A percentile compares a stretch with the other conserved stretches of the same genome.
Conservation (phyloP, 2,329 filamentous ascomycete species). For the Bisporella sp. region DNA sequence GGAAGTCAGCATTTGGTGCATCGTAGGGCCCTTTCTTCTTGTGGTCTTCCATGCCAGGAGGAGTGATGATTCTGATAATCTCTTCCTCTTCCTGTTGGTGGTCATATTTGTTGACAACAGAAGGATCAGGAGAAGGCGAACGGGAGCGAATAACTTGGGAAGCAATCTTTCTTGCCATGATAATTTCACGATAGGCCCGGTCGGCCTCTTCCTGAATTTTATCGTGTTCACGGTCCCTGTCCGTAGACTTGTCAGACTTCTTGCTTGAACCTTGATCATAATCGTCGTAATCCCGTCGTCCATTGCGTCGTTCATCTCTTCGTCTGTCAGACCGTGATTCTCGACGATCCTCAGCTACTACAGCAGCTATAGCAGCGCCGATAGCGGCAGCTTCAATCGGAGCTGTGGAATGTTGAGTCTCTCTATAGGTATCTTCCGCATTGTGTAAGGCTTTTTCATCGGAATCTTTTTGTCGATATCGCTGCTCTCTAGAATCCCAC, state of each 20-base stretch:
- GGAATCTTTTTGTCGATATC: constrained; percentile 9
- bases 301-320: constrained; percentile 31
- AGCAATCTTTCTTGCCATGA: constrained; percentile 45
- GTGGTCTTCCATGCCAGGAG: constrained; percentile 42
- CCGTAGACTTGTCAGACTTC: constrained; percentile 9
- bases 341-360: constrained; percentile 29
- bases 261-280: constrained; percentile 10
- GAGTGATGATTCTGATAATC: constrained; percentile 43
- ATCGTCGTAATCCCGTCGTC: constrained; percentile 16
- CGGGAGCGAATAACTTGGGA: constrained; percentile 46
- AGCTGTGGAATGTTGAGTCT: constrained; percentile 40
- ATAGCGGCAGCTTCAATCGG: constrained; percentile 40
- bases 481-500: constrained; percentile 10
- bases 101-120: constrained; percentile 48
- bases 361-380: constrained; percentile 38
- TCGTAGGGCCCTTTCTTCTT: constrained; percentile 45
- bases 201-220: constrained; percentile 50
- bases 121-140: constrained; percentile 43
- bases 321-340: constrained; percentile 26
- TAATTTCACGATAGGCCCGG: constrained; percentile 48
- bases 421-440: constrained; percentile 37
- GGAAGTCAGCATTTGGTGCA: constrained; percentile 56
- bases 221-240: constrained; percentile 27
- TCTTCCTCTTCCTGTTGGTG: constrained; percentile 30
- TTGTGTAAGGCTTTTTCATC: constrained; percentile 29